These are phyloP conservation scores for Mortierella sp. DNA, from an alignment of 371 early-diverging fungal species.

Conservation along the genomic window DNA sequence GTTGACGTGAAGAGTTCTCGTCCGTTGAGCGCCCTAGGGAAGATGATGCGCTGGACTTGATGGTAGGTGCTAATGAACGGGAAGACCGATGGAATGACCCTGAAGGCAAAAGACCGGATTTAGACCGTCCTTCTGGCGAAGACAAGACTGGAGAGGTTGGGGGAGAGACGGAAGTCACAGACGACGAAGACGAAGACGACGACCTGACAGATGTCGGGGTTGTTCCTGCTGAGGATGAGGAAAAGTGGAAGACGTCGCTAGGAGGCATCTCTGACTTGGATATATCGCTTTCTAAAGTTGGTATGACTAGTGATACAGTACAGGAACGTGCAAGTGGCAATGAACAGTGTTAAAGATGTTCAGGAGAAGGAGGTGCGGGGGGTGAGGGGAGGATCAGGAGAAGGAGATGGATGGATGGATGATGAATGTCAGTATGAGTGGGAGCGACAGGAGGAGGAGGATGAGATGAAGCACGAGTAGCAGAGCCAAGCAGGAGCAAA, in stretches of 20 bases:
- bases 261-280: too few species aligned
- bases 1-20: too few species aligned
- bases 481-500: too few species aligned
- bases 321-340: not conserved
- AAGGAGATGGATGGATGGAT: too few species aligned
- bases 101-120: too few species aligned
- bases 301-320: slow-evolving; percentile 2
- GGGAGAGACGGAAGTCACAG: slow-evolving; percentile 13
- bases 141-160: slow-evolving; percentile 8
- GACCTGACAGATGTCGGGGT: slow-evolving; percentile 6
- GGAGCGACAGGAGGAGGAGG: slow-evolving; percentile 17
- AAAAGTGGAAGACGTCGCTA: slow-evolving; percentile 14
- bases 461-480: slow-evolving; percentile 13
- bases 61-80: too few species aligned
- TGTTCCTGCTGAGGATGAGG: slow-evolving; percentile 28
- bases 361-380: slow-evolving; percentile 24
- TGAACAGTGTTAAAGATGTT: slow-evolving; percentile 8
- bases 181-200: slow-evolving; percentile 8
- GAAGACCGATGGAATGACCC: too few species aligned
- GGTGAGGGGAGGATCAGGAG: slow-evolving; percentile 6
- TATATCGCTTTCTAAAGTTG: slow-evolving; percentile 2
- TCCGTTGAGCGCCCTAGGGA: too few species aligned
- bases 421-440: slow-evolving; percentile 22
- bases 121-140: slow-evolving; percentile 8
- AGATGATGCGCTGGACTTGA: too few species aligned